Base-by-base conservation (phyloP, 352 stramenopile genomes). In the Globisporangium takayamanum region DNA sequence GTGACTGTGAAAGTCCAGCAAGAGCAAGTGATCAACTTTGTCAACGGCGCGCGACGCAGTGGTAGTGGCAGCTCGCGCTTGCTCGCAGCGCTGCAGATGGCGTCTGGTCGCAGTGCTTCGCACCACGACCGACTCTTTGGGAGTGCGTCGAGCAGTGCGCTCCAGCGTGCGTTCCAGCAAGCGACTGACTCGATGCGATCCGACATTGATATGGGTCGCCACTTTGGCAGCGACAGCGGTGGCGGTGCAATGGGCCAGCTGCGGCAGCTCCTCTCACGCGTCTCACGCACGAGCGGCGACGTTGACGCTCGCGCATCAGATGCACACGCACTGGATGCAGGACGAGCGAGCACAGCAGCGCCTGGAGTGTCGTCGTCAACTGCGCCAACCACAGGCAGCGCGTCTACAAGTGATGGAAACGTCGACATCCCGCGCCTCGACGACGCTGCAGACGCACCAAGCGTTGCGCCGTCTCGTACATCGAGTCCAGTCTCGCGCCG, bases 11-110 rank as follows among this genome's bases (percentile, higher is more conserved):
- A 79, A 48, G 82, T 89, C 2, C 67, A 82, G 20, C 79, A 92
- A 66, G 70, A 78, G 59, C 62, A 69, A 44, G 53, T 88, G n/a
- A 49, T 82, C 22, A 89, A 88, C 57, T 74, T 94, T 37, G 64
- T 63, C 15, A 70, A 59, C 49, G 65, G 65, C 3, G 50, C 65
- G 20, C 64, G 74, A 50, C 67, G 53, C 55, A 63, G 70, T 39
- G 66, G 68, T 0, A 61, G 72, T 5, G 64, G 68, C 0, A 61
- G 74, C 16, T 89, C 81, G 53, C 70, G 82, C 0, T 51, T 92
- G 12, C 60, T 92, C 15, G 79, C 81, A 5, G 81, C 79, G 18
- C 62, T 92, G 0, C 75, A 88, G 41, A 78, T 69, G 61, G 59
- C 70, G 14, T 61, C 63, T 26, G 61, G 64, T 10, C 60, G 67